A percentile compares a stretch with the other conserved stretches of the same genome.
These are phyloP conservation scores for Plantago elongata DNA, from an alignment of 257 asterid genomes.

Conservation along the genomic window DNA sequence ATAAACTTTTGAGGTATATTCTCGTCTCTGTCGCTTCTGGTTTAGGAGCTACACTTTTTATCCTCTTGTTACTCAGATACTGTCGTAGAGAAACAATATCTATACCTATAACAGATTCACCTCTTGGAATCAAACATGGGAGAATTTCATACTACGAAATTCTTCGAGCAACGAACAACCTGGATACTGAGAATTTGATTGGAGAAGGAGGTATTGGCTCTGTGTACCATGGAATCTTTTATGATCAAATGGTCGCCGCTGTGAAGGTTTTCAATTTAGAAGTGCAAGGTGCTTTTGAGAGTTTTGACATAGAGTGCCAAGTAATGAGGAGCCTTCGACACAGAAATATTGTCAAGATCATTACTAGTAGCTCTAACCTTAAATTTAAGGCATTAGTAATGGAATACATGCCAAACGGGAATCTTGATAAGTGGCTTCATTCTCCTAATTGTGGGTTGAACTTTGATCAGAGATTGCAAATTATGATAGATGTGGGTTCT, in stretches of 20 bases:
- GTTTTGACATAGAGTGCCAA: conserved; percentile 4
- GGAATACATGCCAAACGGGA: conserved; percentile 6
- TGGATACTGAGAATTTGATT: not conserved
- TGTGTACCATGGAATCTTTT: not conserved
- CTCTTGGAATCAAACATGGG: not conserved
- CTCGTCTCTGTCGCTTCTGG: not conserved
- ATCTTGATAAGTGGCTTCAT: conserved; percentile 1
- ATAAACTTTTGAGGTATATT: not conserved
- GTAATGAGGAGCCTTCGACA: conserved; percentile 5
- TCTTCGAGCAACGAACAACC: not conserved
- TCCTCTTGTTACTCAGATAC: not conserved
- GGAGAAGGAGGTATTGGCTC: conserved; percentile 7
- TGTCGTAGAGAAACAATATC: not conserved
- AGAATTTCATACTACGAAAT: conserved; percentile 6
- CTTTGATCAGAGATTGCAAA: not conserved
- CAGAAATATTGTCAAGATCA: not conserved
- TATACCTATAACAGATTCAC: not conserved
- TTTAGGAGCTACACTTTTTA: not conserved
- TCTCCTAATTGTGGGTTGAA: not conserved
- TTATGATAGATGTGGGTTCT: conserved; percentile 10
- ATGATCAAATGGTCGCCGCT: not conserved
- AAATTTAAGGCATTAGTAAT: conserved; percentile 8
- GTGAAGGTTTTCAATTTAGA: conserved; percentile 9
- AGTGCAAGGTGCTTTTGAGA: not conserved
- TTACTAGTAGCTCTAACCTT: conserved; percentile 1